A percentile compares a stretch with the other conserved stretches of the same genome.
These are phyloP conservation scores for Closterium sp. DNA, from an alignment of 139 green algal genomes.

Conservation along the genomic window DNA sequence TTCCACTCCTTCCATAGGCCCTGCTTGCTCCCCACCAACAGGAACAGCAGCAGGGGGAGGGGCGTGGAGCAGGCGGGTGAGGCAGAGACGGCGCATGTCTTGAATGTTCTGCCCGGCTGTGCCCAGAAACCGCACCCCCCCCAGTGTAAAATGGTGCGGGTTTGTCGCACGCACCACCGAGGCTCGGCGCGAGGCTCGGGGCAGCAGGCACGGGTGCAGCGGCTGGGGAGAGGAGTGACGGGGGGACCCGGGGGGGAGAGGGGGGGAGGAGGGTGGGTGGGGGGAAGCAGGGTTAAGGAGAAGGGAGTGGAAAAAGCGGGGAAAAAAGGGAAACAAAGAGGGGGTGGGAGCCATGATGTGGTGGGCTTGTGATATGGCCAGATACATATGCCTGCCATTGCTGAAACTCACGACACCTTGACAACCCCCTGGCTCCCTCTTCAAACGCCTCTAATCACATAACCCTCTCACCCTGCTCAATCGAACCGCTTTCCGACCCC, in stretches of 20 bases:
- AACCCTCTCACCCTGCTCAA: no score
- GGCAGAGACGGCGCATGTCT: conserved; percentile 64
- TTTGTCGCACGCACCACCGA: conserved; percentile 75
- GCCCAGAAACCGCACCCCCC: conserved; percentile 74
- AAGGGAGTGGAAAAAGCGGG: not conserved
- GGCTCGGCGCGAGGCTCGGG: conserved; percentile 55
- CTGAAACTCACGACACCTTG: no score
- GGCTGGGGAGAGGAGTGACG: conserved; percentile 45
- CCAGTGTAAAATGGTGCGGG: conserved; percentile 79
- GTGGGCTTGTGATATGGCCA: no score
- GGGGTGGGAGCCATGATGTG: not conserved
- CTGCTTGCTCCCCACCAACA: not conserved
- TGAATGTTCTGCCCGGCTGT: conserved; percentile 88
- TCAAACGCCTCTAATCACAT: no score
- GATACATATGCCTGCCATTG: no score
- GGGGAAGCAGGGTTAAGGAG: no score
- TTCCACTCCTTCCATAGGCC: not conserved
- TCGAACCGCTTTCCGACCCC: no score
- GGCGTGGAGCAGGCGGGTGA: not conserved
- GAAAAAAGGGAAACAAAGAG: not conserved
- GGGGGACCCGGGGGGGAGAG: no score
- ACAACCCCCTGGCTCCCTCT: no score
- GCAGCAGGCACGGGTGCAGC: conserved; percentile 88
- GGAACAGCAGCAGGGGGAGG: not conserved
- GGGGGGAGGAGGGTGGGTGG: not conserved